Conservation (phyloP, 148 eudicot genomes). For the Suaeda aralocaspica region DNA sequence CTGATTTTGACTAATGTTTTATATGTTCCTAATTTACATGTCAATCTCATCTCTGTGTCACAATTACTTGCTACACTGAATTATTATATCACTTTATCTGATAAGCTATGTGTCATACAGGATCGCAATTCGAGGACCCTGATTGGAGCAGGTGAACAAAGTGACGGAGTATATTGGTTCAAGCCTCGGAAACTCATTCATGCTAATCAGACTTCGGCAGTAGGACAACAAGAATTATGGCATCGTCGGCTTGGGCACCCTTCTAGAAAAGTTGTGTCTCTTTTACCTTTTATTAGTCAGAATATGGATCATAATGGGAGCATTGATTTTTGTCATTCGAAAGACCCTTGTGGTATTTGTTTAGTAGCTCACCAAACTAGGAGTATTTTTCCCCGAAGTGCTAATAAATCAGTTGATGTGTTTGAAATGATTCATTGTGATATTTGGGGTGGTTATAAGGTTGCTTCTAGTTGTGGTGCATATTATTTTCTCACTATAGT, state of each 20-base stretch:
- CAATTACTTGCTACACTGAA: neutral
- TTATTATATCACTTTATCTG: neutral
- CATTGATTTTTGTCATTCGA: no score
- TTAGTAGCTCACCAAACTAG: slow-evolving; percentile 6
- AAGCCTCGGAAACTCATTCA: neutral
- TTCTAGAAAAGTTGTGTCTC: neutral
- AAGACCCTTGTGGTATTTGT: slow-evolving; percentile 10
- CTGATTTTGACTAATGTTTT: neutral
- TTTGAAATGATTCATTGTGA: slow-evolving; percentile 10
- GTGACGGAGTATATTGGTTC: slow-evolving; percentile 19
- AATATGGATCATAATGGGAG: neutral
- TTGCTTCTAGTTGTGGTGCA: slow-evolving; percentile 2
- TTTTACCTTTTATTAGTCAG: neutral
- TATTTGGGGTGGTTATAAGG: slow-evolving; percentile 5
- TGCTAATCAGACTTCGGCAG: neutral
- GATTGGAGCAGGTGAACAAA: slow-evolving; percentile 23
- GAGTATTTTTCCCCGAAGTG: neutral
- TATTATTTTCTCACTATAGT: slow-evolving; percentile 1
- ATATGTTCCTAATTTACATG: neutral
- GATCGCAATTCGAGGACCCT: slow-evolving; percentile 2
- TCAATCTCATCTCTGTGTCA: neutral
- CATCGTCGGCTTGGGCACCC: slow-evolving; percentile 2
- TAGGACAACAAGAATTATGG: neutral
- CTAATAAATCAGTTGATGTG: neutral
- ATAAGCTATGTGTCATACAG: slow-evolving; percentile 1